Conservation (phyloP, 2,329 filamentous ascomycete genomes). For the Penicillium sp. region DNA sequence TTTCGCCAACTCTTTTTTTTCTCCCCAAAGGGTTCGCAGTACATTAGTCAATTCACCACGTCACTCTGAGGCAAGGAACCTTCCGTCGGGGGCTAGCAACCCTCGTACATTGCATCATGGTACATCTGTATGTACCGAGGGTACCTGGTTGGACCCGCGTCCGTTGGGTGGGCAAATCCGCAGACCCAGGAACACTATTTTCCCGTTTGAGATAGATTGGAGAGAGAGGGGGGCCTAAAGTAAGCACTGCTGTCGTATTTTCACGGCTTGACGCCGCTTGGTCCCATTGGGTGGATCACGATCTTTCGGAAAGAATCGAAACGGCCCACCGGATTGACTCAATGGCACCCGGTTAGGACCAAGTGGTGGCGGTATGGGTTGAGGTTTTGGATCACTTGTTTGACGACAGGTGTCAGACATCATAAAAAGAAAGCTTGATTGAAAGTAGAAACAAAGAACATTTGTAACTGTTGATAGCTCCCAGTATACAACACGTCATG, state of each 20-base stretch:
- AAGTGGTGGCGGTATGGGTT: neutral
- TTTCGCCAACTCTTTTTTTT: neutral
- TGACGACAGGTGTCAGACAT: neutral
- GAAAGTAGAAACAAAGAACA: neutral
- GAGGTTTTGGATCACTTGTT: neutral
- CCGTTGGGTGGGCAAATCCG: neutral
- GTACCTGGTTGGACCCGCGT: neutral
- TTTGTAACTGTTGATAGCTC: neutral
- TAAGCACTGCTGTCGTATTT: neutral
- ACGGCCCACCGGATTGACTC: constrained; percentile 15
- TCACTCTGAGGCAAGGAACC: neutral
- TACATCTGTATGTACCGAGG: neutral
- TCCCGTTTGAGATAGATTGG: constrained; percentile 1
- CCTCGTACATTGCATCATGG: constrained; percentile 1
- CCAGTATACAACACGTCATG: neutral
- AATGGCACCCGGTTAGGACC: neutral
- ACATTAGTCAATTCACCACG: neutral
- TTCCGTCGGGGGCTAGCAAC: neutral
- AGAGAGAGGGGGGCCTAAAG: neutral
- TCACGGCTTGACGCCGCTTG: constrained; percentile 7
- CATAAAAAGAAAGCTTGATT: neutral
- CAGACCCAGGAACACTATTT: neutral
- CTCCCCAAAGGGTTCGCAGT: neutral
- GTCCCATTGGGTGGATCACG: constrained; percentile 14
- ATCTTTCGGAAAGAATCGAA: constrained; percentile 13